Conservation (phyloP, 2,329 filamentous ascomycete species). For the Pseudocercospora ulei region DNA sequence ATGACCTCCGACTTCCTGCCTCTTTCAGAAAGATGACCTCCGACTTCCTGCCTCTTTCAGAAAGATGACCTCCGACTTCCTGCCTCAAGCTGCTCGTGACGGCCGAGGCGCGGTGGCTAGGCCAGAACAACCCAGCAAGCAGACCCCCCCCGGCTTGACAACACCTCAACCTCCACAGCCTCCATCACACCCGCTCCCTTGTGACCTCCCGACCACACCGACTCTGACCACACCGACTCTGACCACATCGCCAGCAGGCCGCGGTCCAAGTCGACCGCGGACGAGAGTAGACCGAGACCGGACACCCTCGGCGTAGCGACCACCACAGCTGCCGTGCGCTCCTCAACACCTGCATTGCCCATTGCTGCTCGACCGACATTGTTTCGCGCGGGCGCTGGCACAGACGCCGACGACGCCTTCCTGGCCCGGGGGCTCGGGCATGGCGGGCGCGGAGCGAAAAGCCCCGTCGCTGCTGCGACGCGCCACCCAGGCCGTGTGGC, state of each 20-base stretch:
- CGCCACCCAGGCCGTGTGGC: slow-evolving; percentile 18
- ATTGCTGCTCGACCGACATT: not conserved
- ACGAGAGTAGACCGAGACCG: slow-evolving; percentile 4
- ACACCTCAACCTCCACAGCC: not conserved
- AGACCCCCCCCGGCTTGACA: slow-evolving; percentile 3
- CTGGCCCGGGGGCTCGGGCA: slow-evolving; percentile 1
- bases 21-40: too few species aligned
- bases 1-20: too few species aligned
- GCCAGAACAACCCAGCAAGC: not conserved
- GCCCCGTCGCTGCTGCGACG: slow-evolving; percentile 22
- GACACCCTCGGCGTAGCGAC: not conserved
- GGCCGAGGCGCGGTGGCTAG: slow-evolving; percentile 1
- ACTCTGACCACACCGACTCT: too few species aligned
- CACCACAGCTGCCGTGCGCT: slow-evolving; percentile 6
- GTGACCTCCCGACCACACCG: not conserved
- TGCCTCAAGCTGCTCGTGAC: slow-evolving; percentile 6
- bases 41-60: too few species aligned
- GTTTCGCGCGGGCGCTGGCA: slow-evolving; percentile 1
- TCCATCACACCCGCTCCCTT: slow-evolving; percentile 2
- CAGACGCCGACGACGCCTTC: slow-evolving; percentile 5
- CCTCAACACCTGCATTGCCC: slow-evolving; percentile 2
- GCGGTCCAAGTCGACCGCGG: slow-evolving; percentile 19
- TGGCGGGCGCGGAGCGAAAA: slow-evolving; percentile 7
- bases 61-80: slow-evolving; percentile 5
- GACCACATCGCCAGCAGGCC: slow-evolving; percentile 15